Evolutionary conservation across 805 yeast species (phyloP), one percentile per base, ranked within the genome.

Genomic region (Yamadazyma kitorensis): DNA sequence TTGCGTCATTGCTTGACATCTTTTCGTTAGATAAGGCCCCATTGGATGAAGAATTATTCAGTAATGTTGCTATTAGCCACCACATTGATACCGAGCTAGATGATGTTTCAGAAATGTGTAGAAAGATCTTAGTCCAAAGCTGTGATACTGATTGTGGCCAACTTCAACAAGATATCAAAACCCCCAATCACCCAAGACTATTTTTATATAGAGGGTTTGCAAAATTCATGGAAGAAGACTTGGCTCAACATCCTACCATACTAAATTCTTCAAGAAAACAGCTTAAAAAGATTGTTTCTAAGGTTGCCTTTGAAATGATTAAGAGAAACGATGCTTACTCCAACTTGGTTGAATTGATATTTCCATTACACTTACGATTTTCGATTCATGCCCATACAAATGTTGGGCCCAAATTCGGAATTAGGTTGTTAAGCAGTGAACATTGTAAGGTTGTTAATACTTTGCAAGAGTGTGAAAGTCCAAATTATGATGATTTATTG

Each of bases 311-410:
- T 51, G 81, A 77, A 48, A 78, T 78, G 82, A 78, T 78, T 40
- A 75, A 70, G 49, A 37, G 82, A 44, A 78, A 78, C 48, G 83
- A 78, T 47, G 82, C 83, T 1, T 77, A 78, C 49, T 77, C 82
- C 6, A 78, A 78, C 49, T 58, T 77, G 45, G 80, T 78, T 23
- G 83, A 77, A 40, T 53, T 77, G 37, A 50, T 76, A 23, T 76
- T 78, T 38, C 83, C 83, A 5, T 75, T 71, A 49, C 80, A 77
- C 47, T 51, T 77, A 50, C 64, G 83, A 46, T 59, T 77, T 21
- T 76, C 82, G 6, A 77, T 78, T 40, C 83, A 78, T 52, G 80
- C 82, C 0, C 82, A 78, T 49, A 68, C 59, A 24, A 78, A 77
- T 40, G 49, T 59, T 22, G 83, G 82, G 1, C 83, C 83, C 10